These are phyloP conservation scores for Prosopis cineraria DNA, from an alignment of 306 rosid genomes.

Conservation along the genomic window DNA sequence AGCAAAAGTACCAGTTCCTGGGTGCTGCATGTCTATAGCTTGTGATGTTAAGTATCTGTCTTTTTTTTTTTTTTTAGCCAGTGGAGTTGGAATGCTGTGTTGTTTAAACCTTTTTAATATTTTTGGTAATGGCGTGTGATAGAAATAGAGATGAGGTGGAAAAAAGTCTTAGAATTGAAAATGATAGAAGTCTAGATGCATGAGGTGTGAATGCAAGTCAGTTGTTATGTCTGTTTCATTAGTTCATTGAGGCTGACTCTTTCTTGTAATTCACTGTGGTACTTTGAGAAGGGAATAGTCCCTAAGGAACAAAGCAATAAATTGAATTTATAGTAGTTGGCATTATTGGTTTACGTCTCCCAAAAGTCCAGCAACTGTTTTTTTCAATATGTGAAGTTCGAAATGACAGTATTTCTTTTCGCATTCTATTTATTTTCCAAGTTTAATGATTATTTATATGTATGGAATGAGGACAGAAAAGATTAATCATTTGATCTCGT, in stretches of 20 bases:
- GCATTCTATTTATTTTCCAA: no score
- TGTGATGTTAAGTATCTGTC: conserved; percentile 23
- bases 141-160: not conserved
- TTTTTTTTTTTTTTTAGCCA: not conserved
- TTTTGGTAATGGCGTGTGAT: not conserved
- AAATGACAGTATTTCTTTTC: no score
- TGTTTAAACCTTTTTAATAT: not conserved
- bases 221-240: not conserved
- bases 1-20: conserved; percentile 19
- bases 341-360: not conserved
- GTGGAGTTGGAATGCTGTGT: not conserved
- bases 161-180: not conserved
- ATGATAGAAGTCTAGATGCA: not conserved
- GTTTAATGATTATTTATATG: no score
- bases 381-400: no score
- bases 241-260: not conserved
- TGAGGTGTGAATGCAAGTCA: not conserved
- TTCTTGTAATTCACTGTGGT: not conserved
- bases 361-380: no score
- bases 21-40: conserved; percentile 13
- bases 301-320: not conserved
- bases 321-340: not conserved
- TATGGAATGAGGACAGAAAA: no score
- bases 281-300: not conserved
- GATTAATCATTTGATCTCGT: no score